A percentile compares a stretch with the other conserved stretches of the same genome.
phyloP scores from a whole-genome alignment of 805 yeast species.

The Jamesozyma piceae region DNA sequence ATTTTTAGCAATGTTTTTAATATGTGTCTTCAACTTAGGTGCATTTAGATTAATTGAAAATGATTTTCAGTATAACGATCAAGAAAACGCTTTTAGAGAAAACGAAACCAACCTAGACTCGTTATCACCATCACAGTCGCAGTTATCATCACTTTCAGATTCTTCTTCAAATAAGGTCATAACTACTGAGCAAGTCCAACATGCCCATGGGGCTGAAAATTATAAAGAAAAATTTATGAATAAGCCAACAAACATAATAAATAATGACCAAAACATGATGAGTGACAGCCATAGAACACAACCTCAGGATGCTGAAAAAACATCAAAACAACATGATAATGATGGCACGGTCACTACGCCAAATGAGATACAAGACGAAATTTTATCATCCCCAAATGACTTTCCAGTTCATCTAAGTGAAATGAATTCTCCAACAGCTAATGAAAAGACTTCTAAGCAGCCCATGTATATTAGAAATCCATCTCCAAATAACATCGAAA shows the following conservation, averaged over 20 bases:
- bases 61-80: conserved; percentile 44
- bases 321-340: too few species aligned
- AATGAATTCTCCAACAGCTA: neutral
- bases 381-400: neutral
- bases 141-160: neutral
- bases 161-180: neutral
- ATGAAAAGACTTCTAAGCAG: neutral
- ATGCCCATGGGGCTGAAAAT: too few species aligned
- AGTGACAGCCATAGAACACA: neutral
- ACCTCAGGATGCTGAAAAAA: neutral
- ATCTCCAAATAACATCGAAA: neutral
- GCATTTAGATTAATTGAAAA: conserved; percentile 57
- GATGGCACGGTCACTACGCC: neutral
- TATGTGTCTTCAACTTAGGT: conserved; percentile 67
- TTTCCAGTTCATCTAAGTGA: too few species aligned
- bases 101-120: conserved; percentile 3
- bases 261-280: neutral
- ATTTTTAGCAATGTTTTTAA: conserved; percentile 56
- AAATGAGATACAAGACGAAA: neutral
- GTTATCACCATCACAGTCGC: too few species aligned
- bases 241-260: too few species aligned
- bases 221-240: too few species aligned
- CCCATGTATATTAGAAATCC: neutral
- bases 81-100: conserved; percentile 14
- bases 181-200: neutral